Evolutionary conservation across 176 grass and related monocot genomes (phyloP).

Genomic region (Coix lacrymajobi): DNA sequence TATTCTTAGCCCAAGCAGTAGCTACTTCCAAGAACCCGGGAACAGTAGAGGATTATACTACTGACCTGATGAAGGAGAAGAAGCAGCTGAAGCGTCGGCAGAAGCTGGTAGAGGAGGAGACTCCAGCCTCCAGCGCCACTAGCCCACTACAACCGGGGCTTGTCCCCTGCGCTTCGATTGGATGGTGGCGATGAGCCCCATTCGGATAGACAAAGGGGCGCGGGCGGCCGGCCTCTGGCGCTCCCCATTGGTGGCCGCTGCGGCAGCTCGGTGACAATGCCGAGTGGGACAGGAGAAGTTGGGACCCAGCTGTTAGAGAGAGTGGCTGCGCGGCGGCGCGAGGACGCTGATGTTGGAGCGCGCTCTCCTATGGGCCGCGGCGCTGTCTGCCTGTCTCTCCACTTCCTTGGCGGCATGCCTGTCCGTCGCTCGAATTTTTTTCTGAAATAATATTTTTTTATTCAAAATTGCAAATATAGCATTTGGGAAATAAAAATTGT

Average conservation of each 20-base stretch:
- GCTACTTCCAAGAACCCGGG: background rate
- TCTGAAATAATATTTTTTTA: too few relatives aligned
- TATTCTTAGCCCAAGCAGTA: background rate
- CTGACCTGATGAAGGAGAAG: slow-evolving; percentile 24
- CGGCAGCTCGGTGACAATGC: background rate
- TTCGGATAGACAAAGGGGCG: slow-evolving; percentile 24
- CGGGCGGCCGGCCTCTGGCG: background rate
- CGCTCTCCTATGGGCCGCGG: background rate
- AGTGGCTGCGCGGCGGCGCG: background rate
- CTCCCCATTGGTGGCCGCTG: background rate
- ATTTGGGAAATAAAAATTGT: too few relatives aligned
- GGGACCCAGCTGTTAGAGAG: background rate
- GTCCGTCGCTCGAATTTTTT: background rate
- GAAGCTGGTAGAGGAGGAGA: slow-evolving; percentile 15
- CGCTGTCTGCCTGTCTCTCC: background rate
- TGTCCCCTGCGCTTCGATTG: slow-evolving; percentile 5
- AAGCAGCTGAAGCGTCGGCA: background rate
- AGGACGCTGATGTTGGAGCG: background rate
- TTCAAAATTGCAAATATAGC: too few relatives aligned
- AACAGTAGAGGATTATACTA: background rate
- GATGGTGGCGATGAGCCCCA: slow-evolving; percentile 8
- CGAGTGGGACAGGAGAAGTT: background rate
- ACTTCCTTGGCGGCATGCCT: background rate
- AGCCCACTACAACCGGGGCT: background rate
- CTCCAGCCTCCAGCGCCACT: background rate